Base-by-base conservation (phyloP, 2,329 filamentous ascomycete species). In the Paecilomyces variotii region DNA sequence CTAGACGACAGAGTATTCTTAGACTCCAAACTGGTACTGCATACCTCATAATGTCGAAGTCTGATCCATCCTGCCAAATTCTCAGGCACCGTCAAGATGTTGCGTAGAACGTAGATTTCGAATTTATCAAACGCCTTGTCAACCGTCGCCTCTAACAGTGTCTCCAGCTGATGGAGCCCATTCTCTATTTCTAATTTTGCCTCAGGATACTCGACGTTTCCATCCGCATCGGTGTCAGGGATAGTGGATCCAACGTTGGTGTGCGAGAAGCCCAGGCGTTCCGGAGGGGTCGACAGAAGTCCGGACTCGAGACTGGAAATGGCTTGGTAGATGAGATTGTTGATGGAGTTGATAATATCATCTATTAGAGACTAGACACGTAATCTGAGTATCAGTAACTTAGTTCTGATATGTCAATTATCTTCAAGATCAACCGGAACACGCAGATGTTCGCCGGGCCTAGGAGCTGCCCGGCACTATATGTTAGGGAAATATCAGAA, bases 311-410 rank as follows among this genome's bases (percentile, higher is more conserved):
- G 86, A 61, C 89, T 90, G 68, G 90, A 90, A 68, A 96, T 87
- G 57, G 91, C 92, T 73, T 88, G 88, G 76, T 96, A 94, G 68
- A 94, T 88, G 68, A 97, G 84, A 69, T 93, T 90, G 79, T 97
- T 99, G 74, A 97, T 86, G 57, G 88, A 89, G 80, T 97, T 97
- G 79, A 97, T 96, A 67, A 97, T 92, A 77, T 97, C 93, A 84
- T 99, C 94, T 70, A 99, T 88, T 50, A 99, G 85, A 61, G 89
- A 89, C 92, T 96, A 68, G 27, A 14, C 10, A 50, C 11, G 24
- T 25, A n/a, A 32, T 26, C 11, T n/a, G 12, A 5, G 2, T 19
- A 28, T 60, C 14, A 57, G 59, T 19, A 55, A n/a, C 50, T 53
- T 57, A 59, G 59, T 24, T 57, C 32, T 60, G 63, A 53, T 25